phyloP scores from a whole-genome alignment of 768 basidiomycete genomes.

The Tulasnella sp. region DNA sequence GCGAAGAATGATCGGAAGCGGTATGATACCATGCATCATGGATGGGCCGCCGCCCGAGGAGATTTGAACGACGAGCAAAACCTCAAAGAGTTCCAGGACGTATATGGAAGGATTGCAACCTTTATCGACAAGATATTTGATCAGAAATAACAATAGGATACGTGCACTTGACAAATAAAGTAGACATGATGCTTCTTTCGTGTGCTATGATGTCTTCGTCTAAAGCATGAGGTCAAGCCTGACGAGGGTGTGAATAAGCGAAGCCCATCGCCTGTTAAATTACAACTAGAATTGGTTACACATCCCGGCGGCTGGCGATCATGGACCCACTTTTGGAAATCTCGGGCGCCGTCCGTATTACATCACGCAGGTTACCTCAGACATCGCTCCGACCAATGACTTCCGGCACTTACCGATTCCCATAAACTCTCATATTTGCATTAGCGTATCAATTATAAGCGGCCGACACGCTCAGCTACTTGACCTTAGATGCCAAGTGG shows the following conservation, averaged over 20 bases:
- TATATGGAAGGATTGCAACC: background rate
- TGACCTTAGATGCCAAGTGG: background rate
- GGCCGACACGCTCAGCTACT: background rate
- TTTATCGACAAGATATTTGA: constrained; percentile 23
- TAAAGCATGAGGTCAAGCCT: too few species aligned
- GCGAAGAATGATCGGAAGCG: constrained; percentile 21
- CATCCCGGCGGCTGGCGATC: too few species aligned
- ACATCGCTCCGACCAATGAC: too few species aligned
- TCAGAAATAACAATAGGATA: background rate
- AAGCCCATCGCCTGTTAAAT: too few species aligned
- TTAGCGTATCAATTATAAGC: too few species aligned
- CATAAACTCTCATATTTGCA: too few species aligned
- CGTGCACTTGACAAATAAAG: background rate
- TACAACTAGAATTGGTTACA: too few species aligned
- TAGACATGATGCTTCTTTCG: background rate
- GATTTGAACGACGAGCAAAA: constrained; percentile 22
- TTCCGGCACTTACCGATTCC: too few species aligned
- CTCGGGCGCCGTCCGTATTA: too few species aligned
- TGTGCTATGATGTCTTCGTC: background rate
- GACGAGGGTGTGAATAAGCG: too few species aligned
- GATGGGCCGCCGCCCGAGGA: constrained; percentile 28
- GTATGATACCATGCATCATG: constrained; percentile 27
- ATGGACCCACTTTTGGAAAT: too few species aligned
- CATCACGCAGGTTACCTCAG: too few species aligned
- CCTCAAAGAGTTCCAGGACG: constrained; percentile 29